These are phyloP conservation scores for Diutina sp. DNA, from an alignment of 1,139 yeast species.

Conservation along the genomic window DNA sequence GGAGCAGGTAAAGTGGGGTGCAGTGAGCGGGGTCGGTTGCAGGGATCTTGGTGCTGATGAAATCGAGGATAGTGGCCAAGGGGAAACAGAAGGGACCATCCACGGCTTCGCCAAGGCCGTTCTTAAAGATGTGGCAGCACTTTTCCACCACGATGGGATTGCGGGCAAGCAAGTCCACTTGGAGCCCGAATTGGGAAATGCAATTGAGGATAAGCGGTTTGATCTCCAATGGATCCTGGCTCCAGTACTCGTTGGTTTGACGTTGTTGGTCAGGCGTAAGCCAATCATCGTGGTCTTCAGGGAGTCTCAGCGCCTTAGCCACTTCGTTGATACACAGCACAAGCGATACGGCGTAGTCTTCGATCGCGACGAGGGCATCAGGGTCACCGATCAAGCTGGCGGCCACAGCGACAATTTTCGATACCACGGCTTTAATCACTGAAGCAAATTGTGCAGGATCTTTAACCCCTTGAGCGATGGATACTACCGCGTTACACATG, in stretches of 20 bases:
- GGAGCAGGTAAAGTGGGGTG: background rate
- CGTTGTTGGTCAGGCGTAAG: background rate
- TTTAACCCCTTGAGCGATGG: background rate
- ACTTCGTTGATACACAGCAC: background rate
- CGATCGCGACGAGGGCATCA: background rate
- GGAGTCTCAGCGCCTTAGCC: background rate
- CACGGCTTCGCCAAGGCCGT: constrained; percentile 7
- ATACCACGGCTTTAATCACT: background rate
- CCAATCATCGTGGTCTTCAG: background rate
- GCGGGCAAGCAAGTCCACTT: background rate
- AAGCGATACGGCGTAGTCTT: background rate
- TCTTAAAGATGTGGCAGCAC: background rate
- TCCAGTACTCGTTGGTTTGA: background rate
- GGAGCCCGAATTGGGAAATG: background rate
- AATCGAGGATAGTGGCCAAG: constrained; percentile 27
- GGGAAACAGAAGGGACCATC: constrained; percentile 50
- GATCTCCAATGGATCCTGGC: background rate
- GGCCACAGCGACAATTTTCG: background rate
- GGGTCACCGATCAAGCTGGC: background rate
- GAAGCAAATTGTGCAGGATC: background rate
- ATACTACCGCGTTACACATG: constrained; percentile 36
- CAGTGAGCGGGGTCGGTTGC: background rate
- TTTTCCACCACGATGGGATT: background rate
- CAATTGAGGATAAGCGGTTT: background rate
- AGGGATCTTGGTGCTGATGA: constrained; percentile 22